Base-by-base conservation (phyloP, 2,329 filamentous ascomycete genomes). In the Fusarium tricinctum region DNA sequence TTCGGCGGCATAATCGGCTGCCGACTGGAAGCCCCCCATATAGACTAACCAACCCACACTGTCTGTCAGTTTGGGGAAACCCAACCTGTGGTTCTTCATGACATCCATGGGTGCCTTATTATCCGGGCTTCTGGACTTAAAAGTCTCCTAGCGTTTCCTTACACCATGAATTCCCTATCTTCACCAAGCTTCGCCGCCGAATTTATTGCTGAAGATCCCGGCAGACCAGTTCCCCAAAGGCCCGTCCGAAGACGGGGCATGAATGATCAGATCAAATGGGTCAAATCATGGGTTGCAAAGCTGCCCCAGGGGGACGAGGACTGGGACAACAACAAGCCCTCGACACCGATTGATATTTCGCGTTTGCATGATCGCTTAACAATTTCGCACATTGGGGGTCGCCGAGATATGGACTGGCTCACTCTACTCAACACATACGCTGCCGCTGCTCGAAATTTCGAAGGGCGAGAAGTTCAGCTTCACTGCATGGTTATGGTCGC, bases 401-500 rank as follows among this genome's bases (percentile, higher is more conserved):
- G 71, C 19, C 54, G 52, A 23, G 55, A 70, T 42, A 73, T 73
- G 71, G 69, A 73, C 53, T 73, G 71, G 71, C 30, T 45, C 15
- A 63, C 69, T 45, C 69, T 73, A 32, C 71, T 73, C 22, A 45
- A 73, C 33, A 63, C 71, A 49, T 73, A 73, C 38, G 71, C 71
- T 28, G 64, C 63, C 32, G 64, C 69, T 42, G 68, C 71, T 38
- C 60, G 45, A 42, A 66, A 68, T 32, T 73, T 73, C 44, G 71
- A 72, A 28, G 71, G 71, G 45, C 54, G 66, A 35, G 71, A 73
- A 46, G 63, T 67, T 28, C 71, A 73, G 17, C 71, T 72, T 49
- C 71, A 73, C 43, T 71, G 65, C 40, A 73, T 73, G 71, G 63
- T 73, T 45, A 73, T 73, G 71, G 71, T 73, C 17, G 71, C 71